Evolutionary conservation across 257 asterid genomes (phyloP).

Genomic region (Solanum ossicruentum): DNA sequence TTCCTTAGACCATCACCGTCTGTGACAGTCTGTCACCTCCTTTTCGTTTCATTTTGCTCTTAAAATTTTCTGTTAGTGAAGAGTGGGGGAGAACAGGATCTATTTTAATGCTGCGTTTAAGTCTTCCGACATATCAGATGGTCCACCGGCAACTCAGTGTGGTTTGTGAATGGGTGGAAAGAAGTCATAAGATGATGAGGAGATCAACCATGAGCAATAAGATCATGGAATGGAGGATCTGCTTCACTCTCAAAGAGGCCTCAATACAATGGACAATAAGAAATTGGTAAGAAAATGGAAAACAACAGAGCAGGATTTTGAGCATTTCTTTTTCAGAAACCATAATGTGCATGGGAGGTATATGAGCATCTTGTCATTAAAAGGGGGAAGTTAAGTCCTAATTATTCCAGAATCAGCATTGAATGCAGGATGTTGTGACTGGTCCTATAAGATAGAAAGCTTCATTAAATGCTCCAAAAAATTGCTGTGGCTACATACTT

Average conservation of each 20-base stretch:
- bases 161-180: background rate
- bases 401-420: background rate
- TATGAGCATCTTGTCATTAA: background rate
- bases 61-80: too few species aligned
- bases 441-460: background rate
- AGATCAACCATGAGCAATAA: background rate
- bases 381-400: background rate
- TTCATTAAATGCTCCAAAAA: background rate
- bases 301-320: background rate
- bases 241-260: background rate
- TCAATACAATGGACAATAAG: background rate
- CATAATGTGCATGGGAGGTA: background rate
- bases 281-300: background rate
- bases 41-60: background rate
- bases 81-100: background rate
- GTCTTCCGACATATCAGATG: background rate
- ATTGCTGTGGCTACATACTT: background rate
- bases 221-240: background rate
- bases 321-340: background rate
- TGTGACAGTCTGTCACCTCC: background rate
- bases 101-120: background rate
- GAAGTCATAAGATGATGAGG: background rate
- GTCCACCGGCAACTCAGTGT: too few species aligned
- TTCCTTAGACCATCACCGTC: background rate
- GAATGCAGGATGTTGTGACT: background rate